Percentiles rank a stretch among this genome's conserved stretches.
These are phyloP conservation scores for Sphagnum magellanicum DNA, from an alignment of 228 moss, liverwort and hornwort species.

Conservation along the genomic window DNA sequence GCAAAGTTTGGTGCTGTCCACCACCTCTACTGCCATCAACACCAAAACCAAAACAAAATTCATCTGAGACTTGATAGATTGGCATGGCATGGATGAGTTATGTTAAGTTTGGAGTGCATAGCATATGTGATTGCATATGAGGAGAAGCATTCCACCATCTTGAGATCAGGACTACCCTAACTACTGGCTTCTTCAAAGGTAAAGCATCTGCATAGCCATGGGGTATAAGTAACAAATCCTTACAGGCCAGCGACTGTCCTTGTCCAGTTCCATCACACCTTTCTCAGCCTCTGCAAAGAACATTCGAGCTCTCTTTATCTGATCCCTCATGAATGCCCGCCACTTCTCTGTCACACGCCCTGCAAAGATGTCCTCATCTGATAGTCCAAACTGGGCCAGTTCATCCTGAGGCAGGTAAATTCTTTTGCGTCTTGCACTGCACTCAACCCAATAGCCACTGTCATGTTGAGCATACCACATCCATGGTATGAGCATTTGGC, in stretches of 20 bases:
- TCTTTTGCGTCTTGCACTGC: constrained; percentile 73
- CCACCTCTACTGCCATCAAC: too few relatives aligned
- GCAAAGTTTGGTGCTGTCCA: background rate
- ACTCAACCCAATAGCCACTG: background rate
- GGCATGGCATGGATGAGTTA: too few relatives aligned
- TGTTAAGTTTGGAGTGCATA: too few relatives aligned
- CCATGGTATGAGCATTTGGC: too few relatives aligned
- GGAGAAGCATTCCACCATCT: too few relatives aligned
- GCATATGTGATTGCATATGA: too few relatives aligned
- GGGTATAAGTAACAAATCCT: constrained; percentile 1
- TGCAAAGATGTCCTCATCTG: constrained; percentile 80
- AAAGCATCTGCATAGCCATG: background rate
- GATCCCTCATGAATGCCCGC: constrained; percentile 97
- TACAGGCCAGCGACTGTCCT: constrained; percentile 98
- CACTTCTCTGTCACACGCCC: constrained; percentile 85
- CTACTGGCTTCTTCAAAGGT: background rate
- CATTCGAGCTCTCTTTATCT: constrained; percentile 79
- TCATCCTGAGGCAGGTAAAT: constrained; percentile 91
- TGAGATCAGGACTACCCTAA: too few relatives aligned
- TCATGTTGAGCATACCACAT: too few relatives aligned
- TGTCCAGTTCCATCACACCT: constrained; percentile 75
- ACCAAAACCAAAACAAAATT: too few relatives aligned
- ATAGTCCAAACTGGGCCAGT: constrained; percentile 65
- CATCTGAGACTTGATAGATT: too few relatives aligned
- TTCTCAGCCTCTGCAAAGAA: constrained; percentile 81